A percentile compares a stretch with the other conserved stretches of the same genome.
Conservation (phyloP, 257 asterid genomes). For the Nicotiana benthamiana region DNA sequence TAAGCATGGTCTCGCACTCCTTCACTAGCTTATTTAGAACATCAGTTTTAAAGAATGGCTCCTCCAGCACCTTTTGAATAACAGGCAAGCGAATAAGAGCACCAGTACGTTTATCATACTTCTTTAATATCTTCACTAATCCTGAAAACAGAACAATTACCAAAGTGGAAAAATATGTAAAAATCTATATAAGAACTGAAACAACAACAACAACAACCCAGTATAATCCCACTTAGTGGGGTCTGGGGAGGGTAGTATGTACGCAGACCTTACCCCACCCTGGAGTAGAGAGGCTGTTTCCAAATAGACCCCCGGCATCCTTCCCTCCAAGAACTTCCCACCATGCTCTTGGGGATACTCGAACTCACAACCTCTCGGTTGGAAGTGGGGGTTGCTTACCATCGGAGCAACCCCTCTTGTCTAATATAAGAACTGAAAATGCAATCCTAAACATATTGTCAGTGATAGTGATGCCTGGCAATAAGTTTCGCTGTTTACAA, state of each 20-base stretch:
- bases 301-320: no score
- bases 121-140: conserved; percentile 7
- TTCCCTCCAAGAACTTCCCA: no score
- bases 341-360: no score
- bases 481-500: background rate
- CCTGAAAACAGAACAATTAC: background rate
- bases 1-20: conserved; percentile 52
- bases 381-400: no score
- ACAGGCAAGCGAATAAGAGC: conserved; percentile 13
- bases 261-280: no score
- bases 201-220: no score
- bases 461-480: background rate
- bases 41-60: conserved; percentile 11
- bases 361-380: no score
- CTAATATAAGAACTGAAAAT: background rate
- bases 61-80: conserved; percentile 11
- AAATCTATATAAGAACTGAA: background rate
- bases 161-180: background rate
- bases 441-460: background rate
- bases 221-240: no score
- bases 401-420: no score
- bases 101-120: conserved; percentile 18
- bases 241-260: no score
- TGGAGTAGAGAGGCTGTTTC: no score
- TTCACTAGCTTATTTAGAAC: conserved; percentile 47